These are phyloP conservation scores for Penicillium robsamsonii DNA, from an alignment of 495 filamentous ascomycete species.

Conservation along the genomic window DNA sequence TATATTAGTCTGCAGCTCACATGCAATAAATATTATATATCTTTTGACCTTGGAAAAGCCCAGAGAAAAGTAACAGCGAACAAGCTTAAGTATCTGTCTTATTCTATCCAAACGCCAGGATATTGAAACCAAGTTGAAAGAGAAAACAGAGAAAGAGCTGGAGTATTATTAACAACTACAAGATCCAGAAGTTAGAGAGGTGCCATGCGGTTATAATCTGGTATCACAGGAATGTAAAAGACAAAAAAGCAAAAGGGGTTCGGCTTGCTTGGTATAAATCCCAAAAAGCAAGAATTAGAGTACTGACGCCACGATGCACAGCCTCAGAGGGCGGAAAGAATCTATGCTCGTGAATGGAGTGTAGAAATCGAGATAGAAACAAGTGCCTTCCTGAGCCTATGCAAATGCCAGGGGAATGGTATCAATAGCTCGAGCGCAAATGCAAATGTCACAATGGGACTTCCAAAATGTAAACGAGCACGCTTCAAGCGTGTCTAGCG, in stretches of 20 bases:
- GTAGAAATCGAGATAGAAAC: constrained; percentile 1
- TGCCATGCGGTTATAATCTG: constrained; percentile 38
- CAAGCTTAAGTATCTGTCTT: neutral
- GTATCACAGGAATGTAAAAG: constrained; percentile 32
- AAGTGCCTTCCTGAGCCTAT: constrained; percentile 18
- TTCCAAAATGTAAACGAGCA: constrained; percentile 3
- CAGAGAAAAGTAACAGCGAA: neutral
- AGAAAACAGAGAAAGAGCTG: constrained; percentile 15
- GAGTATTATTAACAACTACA: constrained; percentile 38
- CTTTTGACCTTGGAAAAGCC: neutral
- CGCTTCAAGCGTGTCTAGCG: neutral
- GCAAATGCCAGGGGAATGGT: constrained; percentile 32
- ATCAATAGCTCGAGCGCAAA: constrained; percentile 29
- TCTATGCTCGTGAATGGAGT: constrained; percentile 11
- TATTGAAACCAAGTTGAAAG: neutral
- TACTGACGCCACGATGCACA: constrained; percentile 33
- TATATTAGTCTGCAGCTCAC: neutral
- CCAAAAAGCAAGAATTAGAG: constrained; percentile 19
- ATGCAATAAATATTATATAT: constrained; percentile 3
- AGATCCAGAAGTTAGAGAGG: constrained; percentile 32
- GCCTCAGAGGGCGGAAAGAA: constrained; percentile 16
- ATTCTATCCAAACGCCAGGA: neutral
- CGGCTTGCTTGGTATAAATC: constrained; percentile 4
- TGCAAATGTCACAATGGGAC: constrained; percentile 13
- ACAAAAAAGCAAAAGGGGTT: constrained; percentile 4